Conservation (phyloP, 768 basidiomycete genomes). For the Hericium alpestre region DNA sequence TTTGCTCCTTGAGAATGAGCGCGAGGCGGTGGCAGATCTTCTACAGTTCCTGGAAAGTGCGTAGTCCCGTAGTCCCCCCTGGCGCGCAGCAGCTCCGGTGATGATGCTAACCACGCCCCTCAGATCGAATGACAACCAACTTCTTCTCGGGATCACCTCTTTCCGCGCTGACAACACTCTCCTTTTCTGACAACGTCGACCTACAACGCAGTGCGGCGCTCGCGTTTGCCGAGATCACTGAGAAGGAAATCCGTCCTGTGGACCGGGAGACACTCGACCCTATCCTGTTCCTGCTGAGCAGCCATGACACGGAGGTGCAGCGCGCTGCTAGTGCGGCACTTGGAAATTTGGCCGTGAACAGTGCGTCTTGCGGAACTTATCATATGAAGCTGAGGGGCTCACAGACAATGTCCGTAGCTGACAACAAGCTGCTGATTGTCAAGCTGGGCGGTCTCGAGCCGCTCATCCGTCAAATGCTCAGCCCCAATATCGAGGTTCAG, state of each 20-base stretch:
- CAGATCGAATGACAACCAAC: slow-evolving; percentile 96
- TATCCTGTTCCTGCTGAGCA: slow-evolving; percentile 91
- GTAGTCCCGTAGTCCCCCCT: slow-evolving; percentile 18
- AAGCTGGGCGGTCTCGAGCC: slow-evolving; percentile 96
- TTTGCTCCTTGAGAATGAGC: slow-evolving; percentile 80
- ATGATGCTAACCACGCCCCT: background rate
- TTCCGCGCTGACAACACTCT: slow-evolving; percentile 87
- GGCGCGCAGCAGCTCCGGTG: background rate
- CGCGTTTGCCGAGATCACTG: slow-evolving; percentile 98
- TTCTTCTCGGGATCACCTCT: slow-evolving; percentile 94
- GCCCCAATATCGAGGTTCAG: slow-evolving; percentile 97
- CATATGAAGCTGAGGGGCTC: slow-evolving; percentile 4
- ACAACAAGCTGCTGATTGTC: slow-evolving; percentile 98
- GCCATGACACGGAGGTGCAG: slow-evolving; percentile 98
- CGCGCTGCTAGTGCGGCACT: slow-evolving; percentile 95
- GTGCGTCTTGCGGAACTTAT: slow-evolving; percentile 36
- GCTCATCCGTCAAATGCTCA: slow-evolving; percentile 96
- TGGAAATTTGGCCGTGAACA: slow-evolving; percentile 95
- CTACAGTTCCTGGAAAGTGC: slow-evolving; percentile 95
- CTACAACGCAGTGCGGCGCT: slow-evolving; percentile 95
- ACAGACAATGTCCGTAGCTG: slow-evolving; percentile 42
- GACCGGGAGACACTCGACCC: slow-evolving; percentile 96
- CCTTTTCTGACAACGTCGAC: slow-evolving; percentile 98
- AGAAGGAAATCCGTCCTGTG: slow-evolving; percentile 96
- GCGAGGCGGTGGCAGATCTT: slow-evolving; percentile 95